Evolutionary conservation across 495 filamentous ascomycete species (phyloP).

Genomic region (Penicillium lagena): DNA sequence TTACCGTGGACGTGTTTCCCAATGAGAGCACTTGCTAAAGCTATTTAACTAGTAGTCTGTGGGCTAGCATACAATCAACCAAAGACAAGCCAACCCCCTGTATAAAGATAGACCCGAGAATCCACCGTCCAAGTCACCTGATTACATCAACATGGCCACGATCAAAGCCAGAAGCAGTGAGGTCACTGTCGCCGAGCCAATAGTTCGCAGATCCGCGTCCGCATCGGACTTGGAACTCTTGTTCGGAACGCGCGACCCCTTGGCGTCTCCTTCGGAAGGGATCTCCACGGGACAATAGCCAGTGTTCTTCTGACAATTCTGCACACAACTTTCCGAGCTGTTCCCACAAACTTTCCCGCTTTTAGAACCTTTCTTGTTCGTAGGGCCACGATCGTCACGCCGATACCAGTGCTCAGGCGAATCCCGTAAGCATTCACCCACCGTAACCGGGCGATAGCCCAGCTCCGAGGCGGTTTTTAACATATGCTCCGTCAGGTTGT

Average conservation of each 20-base stretch:
- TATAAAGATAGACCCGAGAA: background rate
- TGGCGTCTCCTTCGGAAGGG: slow-evolving; percentile 19
- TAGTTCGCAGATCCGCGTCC: slow-evolving; percentile 6
- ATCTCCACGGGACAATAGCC: slow-evolving; percentile 36
- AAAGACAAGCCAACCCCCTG: background rate
- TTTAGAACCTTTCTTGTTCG: slow-evolving; percentile 28
- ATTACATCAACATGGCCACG: slow-evolving; percentile 20
- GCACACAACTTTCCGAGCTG: slow-evolving; percentile 42
- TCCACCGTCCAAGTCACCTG: background rate
- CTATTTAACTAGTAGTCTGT: no score
- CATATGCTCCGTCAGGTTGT: slow-evolving; percentile 72
- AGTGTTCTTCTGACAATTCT: slow-evolving; percentile 41
- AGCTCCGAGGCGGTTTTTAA: slow-evolving; percentile 47
- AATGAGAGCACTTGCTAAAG: no score
- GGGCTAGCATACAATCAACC: background rate
- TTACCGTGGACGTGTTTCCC: background rate
- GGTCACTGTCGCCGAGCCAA: slow-evolving; percentile 15
- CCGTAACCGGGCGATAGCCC: slow-evolving; percentile 64
- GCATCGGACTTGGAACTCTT: slow-evolving; percentile 13
- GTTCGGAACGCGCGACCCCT: slow-evolving; percentile 9
- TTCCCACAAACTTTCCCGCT: slow-evolving; percentile 41
- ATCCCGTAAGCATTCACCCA: slow-evolving; percentile 73
- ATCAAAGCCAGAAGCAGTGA: slow-evolving; percentile 20
- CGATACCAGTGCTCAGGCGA: slow-evolving; percentile 67
- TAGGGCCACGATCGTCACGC: slow-evolving; percentile 19